These are phyloP conservation scores for Diaporthe sp. DNA, from an alignment of 2,329 filamentous ascomycete genomes.

Conservation along the genomic window DNA sequence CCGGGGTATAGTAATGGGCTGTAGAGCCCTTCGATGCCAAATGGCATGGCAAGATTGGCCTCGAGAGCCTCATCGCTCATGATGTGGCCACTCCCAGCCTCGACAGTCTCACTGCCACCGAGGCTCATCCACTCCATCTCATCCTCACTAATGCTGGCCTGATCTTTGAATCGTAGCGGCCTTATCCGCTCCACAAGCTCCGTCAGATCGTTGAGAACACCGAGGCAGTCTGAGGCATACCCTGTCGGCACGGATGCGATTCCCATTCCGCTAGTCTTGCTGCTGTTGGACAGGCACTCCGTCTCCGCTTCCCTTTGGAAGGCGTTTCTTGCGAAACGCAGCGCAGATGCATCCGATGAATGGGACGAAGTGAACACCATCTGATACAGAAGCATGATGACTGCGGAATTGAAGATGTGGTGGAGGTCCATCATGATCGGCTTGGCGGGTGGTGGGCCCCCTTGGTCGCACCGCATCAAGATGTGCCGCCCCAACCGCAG, in stretches of 20 bases:
- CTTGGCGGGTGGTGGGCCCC: slow-evolving; percentile 46
- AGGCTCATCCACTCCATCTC: not conserved
- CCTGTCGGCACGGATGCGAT: slow-evolving; percentile 21
- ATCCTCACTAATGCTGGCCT: slow-evolving; percentile 12
- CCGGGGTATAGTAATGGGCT: not conserved
- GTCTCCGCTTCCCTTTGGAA: slow-evolving; percentile 50
- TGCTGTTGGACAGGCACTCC: slow-evolving; percentile 39
- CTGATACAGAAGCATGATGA: slow-evolving; percentile 58
- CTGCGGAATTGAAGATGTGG: slow-evolving; percentile 61
- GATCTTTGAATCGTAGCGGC: slow-evolving; percentile 31
- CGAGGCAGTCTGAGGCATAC: slow-evolving; percentile 33
- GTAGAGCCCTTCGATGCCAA: slow-evolving; percentile 23
- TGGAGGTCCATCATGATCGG: slow-evolving; percentile 58
- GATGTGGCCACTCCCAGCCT: not conserved
- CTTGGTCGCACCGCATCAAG: slow-evolving; percentile 34
- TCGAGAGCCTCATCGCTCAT: slow-evolving; percentile 27
- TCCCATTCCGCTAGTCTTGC: slow-evolving; percentile 38
- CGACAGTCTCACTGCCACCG: not conserved
- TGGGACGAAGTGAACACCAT: slow-evolving; percentile 49
- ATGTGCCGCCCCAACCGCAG: slow-evolving; percentile 54
- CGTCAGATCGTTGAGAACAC: slow-evolving; percentile 32
- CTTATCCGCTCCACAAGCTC: slow-evolving; percentile 30
- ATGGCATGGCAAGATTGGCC: slow-evolving; percentile 30
- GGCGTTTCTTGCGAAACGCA: slow-evolving; percentile 53
- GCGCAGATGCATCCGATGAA: slow-evolving; percentile 44